Conservation (phyloP, 768 basidiomycete species). For the Podaxis pistillaris region DNA sequence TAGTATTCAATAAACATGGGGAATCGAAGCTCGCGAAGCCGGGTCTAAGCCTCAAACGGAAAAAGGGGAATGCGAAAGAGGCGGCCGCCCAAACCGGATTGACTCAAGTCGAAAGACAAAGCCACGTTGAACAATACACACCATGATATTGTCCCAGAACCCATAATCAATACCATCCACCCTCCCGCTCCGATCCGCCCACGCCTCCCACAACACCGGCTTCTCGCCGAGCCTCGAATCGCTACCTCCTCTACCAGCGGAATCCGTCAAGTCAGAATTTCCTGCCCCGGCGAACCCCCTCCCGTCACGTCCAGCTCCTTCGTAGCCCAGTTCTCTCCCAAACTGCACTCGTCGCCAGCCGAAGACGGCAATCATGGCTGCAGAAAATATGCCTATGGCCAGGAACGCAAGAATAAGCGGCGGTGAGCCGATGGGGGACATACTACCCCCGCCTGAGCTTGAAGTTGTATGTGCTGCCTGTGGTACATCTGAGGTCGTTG, state of each 20-base stretch:
- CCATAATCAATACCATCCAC: constrained; percentile 16
- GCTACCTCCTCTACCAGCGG: not conserved
- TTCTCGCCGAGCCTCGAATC: constrained; percentile 23
- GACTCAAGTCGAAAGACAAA: not conserved
- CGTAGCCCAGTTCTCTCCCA: constrained; percentile 5
- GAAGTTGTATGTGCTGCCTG: constrained; percentile 4
- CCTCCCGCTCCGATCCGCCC: constrained; percentile 22
- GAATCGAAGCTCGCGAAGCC: not conserved
- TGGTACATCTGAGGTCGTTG: not conserved
- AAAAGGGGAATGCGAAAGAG: not conserved
- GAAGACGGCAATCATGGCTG: constrained; percentile 47
- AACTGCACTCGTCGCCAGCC: constrained; percentile 40
- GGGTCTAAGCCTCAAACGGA: not conserved
- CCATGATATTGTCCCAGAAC: constrained; percentile 42
- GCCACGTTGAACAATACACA: constrained; percentile 24
- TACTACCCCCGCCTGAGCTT: not conserved
- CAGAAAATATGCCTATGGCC: constrained; percentile 52
- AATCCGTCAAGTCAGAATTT: not conserved
- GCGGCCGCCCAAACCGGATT: not conserved
- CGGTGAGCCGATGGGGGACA: constrained; percentile 38
- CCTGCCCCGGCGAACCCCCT: not conserved
- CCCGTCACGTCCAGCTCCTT: not conserved
- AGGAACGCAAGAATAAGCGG: constrained; percentile 61
- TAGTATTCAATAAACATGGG: not conserved
- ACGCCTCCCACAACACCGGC: constrained; percentile 48